These are phyloP conservation scores for Funneliformis caledonium DNA, from an alignment of 371 early-diverging fungal genomes.

Conservation along the genomic window DNA sequence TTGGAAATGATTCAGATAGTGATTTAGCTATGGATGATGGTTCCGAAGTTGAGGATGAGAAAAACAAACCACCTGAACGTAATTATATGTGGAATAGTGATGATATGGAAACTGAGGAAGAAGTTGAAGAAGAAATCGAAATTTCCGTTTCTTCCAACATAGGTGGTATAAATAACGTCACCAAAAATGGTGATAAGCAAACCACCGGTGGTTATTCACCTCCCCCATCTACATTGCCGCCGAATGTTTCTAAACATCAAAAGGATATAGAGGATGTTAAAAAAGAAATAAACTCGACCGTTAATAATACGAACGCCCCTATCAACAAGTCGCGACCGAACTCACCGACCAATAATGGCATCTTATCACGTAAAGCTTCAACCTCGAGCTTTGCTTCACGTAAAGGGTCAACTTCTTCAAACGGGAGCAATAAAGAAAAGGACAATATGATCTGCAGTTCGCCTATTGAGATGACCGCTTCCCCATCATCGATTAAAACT, in stretches of 20 bases:
- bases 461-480: not conserved
- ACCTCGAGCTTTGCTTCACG: not conserved
- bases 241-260: not conserved
- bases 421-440: slow-evolving; percentile 1
- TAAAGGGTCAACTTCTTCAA: slow-evolving; percentile 19
- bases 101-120: slow-evolving; percentile 38
- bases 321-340: not conserved
- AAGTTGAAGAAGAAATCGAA: slow-evolving; percentile 29
- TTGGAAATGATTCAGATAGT: slow-evolving; percentile 30
- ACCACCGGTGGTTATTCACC: not conserved
- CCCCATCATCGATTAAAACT: not conserved
- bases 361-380: not conserved
- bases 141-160: not conserved
- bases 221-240: not conserved
- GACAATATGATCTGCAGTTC: not conserved
- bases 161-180: not conserved
- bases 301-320: not conserved
- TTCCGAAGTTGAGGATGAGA: slow-evolving; percentile 19
- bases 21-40: slow-evolving; percentile 41
- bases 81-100: slow-evolving; percentile 37
- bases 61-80: not conserved
- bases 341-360: not conserved
- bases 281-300: not conserved
- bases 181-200: not conserved
- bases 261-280: not conserved